These are phyloP conservation scores for Penicillium dipodomyicola DNA, from an alignment of 495 filamentous ascomycete species.

Conservation along the genomic window DNA sequence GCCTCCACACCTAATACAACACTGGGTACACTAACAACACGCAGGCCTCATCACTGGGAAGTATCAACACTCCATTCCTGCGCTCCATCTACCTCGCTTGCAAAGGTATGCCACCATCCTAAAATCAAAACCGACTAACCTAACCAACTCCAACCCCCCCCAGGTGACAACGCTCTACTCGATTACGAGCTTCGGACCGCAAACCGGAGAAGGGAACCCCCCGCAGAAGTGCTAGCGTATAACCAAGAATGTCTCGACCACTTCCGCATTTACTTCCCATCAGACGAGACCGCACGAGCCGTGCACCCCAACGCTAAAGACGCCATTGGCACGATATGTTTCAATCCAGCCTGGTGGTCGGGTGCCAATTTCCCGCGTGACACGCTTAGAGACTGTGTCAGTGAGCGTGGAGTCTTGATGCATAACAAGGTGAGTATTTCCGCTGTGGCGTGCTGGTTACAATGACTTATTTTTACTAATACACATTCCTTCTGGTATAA, in stretches of 20 bases:
- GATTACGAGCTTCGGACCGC: slow-evolving; percentile 51
- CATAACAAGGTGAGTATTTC: slow-evolving; percentile 68
- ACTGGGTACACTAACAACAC: background rate
- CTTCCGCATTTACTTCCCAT: slow-evolving; percentile 83
- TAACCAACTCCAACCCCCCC: slow-evolving; percentile 2
- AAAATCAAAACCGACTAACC: slow-evolving; percentile 1
- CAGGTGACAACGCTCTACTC: slow-evolving; percentile 58
- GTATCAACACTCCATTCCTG: slow-evolving; percentile 65
- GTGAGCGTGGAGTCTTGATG: slow-evolving; percentile 68
- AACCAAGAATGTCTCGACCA: slow-evolving; percentile 45
- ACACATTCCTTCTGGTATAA: background rate
- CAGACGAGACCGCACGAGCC: slow-evolving; percentile 61
- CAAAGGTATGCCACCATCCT: slow-evolving; percentile 51
- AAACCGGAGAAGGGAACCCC: slow-evolving; percentile 19
- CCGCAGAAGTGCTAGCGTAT: slow-evolving; percentile 13
- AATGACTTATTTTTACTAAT: background rate
- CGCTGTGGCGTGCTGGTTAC: background rate
- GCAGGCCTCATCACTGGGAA: slow-evolving; percentile 77
- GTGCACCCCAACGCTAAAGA: slow-evolving; percentile 58
- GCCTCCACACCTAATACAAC: slow-evolving; percentile 1
- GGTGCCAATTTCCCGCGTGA: slow-evolving; percentile 61
- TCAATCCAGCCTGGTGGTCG: slow-evolving; percentile 66
- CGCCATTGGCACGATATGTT: slow-evolving; percentile 76
- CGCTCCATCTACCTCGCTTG: slow-evolving; percentile 70
- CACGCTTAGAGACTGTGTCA: slow-evolving; percentile 73